Conservation (phyloP, 2,329 filamentous ascomycete genomes). For the Grosmannia clavigera region DNA sequence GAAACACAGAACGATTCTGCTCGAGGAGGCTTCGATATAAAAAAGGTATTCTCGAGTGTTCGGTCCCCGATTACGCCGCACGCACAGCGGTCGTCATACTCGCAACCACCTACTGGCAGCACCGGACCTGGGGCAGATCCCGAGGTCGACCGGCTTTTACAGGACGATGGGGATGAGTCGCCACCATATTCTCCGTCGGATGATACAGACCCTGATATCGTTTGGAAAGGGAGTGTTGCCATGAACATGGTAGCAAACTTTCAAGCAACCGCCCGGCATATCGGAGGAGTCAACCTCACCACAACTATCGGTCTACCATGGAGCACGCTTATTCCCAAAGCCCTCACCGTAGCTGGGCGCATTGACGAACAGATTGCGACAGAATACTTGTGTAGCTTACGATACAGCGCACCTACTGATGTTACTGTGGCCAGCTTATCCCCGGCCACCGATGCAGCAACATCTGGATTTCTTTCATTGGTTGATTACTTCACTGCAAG, state of each 20-base stretch:
- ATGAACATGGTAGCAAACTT: slow-evolving; percentile 74
- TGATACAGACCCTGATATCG: slow-evolving; percentile 54
- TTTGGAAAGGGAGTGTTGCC: slow-evolving; percentile 65
- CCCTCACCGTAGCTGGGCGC: slow-evolving; percentile 61
- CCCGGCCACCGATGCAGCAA: slow-evolving; percentile 47
- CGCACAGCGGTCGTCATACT: slow-evolving; percentile 35
- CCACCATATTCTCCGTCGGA: slow-evolving; percentile 77
- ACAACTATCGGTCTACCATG: slow-evolving; percentile 44
- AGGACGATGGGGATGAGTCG: slow-evolving; percentile 68
- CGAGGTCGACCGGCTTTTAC: slow-evolving; percentile 79
- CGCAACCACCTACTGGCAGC: slow-evolving; percentile 26
- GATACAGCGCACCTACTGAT: slow-evolving; percentile 72
- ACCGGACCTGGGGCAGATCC: slow-evolving; percentile 60
- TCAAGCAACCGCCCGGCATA: slow-evolving; percentile 63
- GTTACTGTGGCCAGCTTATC: slow-evolving; percentile 67
- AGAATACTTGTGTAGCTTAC: slow-evolving; percentile 79
- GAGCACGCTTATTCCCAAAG: slow-evolving; percentile 60
- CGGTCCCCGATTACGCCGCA: slow-evolving; percentile 53
- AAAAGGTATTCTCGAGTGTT: slow-evolving; percentile 73
- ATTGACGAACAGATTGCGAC: slow-evolving; percentile 75
- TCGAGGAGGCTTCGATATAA: slow-evolving; percentile 62
- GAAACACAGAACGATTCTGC: slow-evolving; percentile 39
- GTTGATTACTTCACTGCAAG: slow-evolving; percentile 78
- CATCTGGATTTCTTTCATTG: slow-evolving; percentile 57
- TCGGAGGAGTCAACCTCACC: slow-evolving; percentile 71